Base-by-base conservation (phyloP, 2,329 filamentous ascomycete species). In the Pseudocercospora fijiensis region DNA sequence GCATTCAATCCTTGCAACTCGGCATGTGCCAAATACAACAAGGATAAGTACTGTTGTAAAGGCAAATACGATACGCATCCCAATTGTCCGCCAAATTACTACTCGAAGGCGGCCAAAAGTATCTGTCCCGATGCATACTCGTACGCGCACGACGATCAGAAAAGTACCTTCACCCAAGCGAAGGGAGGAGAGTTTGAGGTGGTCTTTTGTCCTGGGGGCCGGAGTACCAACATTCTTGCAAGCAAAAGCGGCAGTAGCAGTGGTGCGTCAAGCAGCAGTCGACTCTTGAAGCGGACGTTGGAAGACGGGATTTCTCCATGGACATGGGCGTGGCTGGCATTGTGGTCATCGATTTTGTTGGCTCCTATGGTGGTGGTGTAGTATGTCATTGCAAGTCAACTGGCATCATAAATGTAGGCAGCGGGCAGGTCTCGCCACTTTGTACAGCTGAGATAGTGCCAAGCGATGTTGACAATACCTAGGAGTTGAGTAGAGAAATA, bases 111-210 rank as follows among this genome's bases (percentile, higher is more conserved):
- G 10, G 89, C 90, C 59, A 95, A 96, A 79, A 79, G 78, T 3
- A 83, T 94, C 11, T 96, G 91, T 74, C 91, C 91, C 0, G 91
- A 96, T 77, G 91, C 91, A 2, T 96, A 95, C 78, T 91, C 88
- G 72, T 96, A 85, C 75, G 82, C 84, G n/a, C 85, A 84, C 67
- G 84, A 86, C 69, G 84, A 86, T 67, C 79, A 84, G 68, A 81
- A 78, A 10, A 84, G 82, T 22, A 85, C 84, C 1, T 86, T 86
- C 74, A 84, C 85, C 70, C 82, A 84, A 33, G 82, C 82, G 3
- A 77, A 79, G 33, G 90, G 91, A 18, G 90, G 88, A 22, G 90
- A 90, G 0, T 95, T 90, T 81, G 86, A 93, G 75, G 83, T 95
- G 13, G 83, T 90, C 9, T 91, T 95, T 75, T 95, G 91, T 75